These are phyloP conservation scores for Ajuga reptans DNA, from an alignment of 305 asterid genomes.

Conservation along the genomic window DNA sequence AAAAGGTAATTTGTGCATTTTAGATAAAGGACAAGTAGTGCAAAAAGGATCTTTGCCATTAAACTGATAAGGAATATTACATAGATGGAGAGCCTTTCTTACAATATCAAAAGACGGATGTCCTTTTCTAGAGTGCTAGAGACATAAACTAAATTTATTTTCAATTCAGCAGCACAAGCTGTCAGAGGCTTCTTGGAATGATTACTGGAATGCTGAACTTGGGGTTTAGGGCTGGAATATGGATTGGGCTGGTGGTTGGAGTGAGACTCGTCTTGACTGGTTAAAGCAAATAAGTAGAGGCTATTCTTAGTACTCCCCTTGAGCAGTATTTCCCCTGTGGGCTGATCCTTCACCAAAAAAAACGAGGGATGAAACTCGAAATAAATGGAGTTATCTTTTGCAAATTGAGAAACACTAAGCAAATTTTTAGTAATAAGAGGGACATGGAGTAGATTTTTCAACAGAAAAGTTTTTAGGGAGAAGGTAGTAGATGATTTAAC, in stretches of 20 bases:
- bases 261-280: neutral
- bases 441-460: neutral
- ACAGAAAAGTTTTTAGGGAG: neutral
- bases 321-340: neutral
- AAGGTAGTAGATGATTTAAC: neutral
- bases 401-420: neutral
- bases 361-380: neutral
- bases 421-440: neutral
- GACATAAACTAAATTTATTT: no score
- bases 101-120: neutral
- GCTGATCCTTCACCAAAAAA: neutral
- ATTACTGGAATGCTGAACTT: no score
- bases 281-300: neutral
- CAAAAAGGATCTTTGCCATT: no score
- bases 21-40: neutral
- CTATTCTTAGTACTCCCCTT: neutral
- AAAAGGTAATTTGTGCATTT: neutral
- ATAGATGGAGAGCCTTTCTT: no score
- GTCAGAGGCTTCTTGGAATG: no score
- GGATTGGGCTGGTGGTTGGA: neutral
- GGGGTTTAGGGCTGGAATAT: neutral
- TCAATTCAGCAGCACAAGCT: no score
- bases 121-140: no score
- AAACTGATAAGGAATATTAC: no score
- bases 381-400: no score